phyloP scores from a whole-genome alignment of 257 asterid species.

The Jacaranda mimosifolia region DNA sequence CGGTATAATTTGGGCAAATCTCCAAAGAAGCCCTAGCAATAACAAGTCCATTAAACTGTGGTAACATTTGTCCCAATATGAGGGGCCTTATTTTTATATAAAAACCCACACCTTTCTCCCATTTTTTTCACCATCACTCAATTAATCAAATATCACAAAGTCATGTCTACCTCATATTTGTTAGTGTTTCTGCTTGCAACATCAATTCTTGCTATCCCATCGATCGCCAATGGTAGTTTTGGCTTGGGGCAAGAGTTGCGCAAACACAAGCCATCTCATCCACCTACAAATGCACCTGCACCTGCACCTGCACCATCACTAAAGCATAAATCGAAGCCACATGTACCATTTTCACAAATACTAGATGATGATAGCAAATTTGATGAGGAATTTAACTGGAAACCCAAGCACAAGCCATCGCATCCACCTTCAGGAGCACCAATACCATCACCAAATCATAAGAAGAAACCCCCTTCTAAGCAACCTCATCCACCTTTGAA shows the following conservation, averaged over 20 bases:
- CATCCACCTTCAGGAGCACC: no score
- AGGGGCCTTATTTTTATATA: conserved; percentile 1
- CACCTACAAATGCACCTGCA: not conserved
- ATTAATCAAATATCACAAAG: not conserved
- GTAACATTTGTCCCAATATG: not conserved
- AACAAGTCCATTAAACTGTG: not conserved
- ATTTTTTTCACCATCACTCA: not conserved
- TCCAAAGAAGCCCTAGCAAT: not conserved
- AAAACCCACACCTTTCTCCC: not conserved
- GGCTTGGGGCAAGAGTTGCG: not conserved
- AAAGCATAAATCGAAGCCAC: not conserved
- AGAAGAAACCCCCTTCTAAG: not conserved
- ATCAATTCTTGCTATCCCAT: not conserved
- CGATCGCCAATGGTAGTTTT: not conserved
- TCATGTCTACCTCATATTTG: not conserved
- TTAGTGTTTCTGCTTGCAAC: not conserved
- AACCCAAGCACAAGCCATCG: not conserved
- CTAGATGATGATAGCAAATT: not conserved
- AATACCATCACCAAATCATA: no score
- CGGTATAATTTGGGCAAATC: not conserved
- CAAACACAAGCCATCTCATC: not conserved
- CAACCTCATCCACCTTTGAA: not conserved
- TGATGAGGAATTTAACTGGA: not conserved
- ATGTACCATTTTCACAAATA: not conserved
- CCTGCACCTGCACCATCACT: not conserved